Base-by-base conservation (phyloP, 129 eudicot genomes). In the Helichrysum umbraculigerum region DNA sequence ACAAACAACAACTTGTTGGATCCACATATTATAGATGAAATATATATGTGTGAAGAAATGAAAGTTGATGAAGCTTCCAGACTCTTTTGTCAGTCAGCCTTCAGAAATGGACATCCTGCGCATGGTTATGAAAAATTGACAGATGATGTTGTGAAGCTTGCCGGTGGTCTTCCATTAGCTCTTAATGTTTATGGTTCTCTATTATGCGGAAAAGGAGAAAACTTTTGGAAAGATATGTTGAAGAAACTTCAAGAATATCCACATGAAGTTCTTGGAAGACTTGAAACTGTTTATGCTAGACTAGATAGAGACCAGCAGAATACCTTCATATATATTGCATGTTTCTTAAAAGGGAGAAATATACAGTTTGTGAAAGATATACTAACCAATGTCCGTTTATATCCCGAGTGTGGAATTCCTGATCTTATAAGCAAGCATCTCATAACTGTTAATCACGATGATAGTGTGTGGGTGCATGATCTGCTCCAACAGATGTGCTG, bases 131-230 rank as follows among this genome's bases (percentile, higher is more conserved):
- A 19, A 4, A 56, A 50, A 1, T 50, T 50, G n/a, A 4, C 57
- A 4, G n/a, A 50, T 9, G 57, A 50, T 16, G 11, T 50, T 15
- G 61, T 56, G 25, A 56, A 19, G 6, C 61, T 56, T 19, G 22
- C 61, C 7, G 61, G 61, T 56, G 25, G 61, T 56, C 61, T 56
- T 56, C 61, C 61, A 56, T 56, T 56, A 56, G 61, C 61, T 56
- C 61, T 56, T 56, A 56, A 17, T 0, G 6, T 17, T 11, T 56
- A 56, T n/a, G 61, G 61, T 56, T 15, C 20, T 0, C 61, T 56
- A 17, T 17, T 56, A 2, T 17, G 61, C 5, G 61, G 21, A 17
- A 16, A 17, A 7, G 61, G n/a, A 0, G 61, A 56, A 56, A 17
- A 4, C 22, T 15, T 17, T 56, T 56, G 61, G 61, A 56, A 15